These are phyloP conservation scores for Aschersonia sp. DNA, from an alignment of 2,329 filamentous ascomycete species.

Conservation along the genomic window DNA sequence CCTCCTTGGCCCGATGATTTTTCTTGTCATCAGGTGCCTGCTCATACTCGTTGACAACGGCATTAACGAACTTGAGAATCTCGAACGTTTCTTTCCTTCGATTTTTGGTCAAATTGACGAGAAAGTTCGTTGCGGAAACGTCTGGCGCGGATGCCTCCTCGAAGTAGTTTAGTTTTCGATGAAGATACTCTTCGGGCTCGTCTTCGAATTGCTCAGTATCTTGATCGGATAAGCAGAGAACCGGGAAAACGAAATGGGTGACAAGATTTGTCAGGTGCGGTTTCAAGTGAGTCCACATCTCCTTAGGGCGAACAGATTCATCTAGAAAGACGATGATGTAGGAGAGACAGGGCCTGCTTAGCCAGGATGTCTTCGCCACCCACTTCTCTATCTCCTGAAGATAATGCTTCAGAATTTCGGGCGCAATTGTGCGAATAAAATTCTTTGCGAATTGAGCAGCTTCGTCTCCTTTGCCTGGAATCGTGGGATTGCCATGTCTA, in stretches of 20 bases:
- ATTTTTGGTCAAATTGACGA: conserved; percentile 86
- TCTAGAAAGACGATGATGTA: conserved; percentile 92
- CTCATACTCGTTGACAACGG: conserved; percentile 88
- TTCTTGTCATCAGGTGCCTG: conserved; percentile 72
- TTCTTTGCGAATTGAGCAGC: conserved; percentile 74
- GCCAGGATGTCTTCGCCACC: conserved; percentile 87
- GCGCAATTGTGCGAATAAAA: conserved; percentile 83
- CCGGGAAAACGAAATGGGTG: conserved; percentile 88
- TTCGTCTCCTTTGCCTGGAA: conserved; percentile 59
- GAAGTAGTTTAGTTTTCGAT: conserved; percentile 94
- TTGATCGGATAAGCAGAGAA: conserved; percentile 82
- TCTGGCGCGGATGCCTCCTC: conserved; percentile 93
- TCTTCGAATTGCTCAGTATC: conserved; percentile 89
- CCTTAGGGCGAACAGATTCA: conserved; percentile 92
- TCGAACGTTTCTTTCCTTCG: conserved; percentile 92
- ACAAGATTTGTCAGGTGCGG: conserved; percentile 87
- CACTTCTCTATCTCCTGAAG: conserved; percentile 92
- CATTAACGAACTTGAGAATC: conserved; percentile 88
- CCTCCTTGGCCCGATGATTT: conserved; percentile 90
- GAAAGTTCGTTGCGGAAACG: conserved; percentile 89
- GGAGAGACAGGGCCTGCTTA: conserved; percentile 85
- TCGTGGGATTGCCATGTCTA: conserved; percentile 80
- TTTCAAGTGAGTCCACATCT: conserved; percentile 91
- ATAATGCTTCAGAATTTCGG: conserved; percentile 92
- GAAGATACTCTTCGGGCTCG: conserved; percentile 90